A percentile compares a stretch with the other conserved stretches of the same genome.
These are phyloP conservation scores for Salix exigua DNA, from an alignment of 345 rosid species.

Conservation along the genomic window DNA sequence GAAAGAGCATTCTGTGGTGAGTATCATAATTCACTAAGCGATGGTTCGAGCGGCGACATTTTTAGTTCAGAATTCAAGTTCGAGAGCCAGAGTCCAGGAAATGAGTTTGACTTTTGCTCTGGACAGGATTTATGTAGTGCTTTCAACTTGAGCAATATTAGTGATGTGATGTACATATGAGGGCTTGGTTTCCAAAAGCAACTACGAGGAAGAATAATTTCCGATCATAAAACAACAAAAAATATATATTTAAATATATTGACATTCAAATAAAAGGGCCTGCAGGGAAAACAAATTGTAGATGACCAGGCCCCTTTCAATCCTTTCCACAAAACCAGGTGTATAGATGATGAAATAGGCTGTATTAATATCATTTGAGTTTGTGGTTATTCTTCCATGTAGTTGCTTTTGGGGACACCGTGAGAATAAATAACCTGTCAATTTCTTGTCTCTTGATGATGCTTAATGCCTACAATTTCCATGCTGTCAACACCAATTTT, in stretches of 20 bases:
- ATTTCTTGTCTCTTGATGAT: neutral
- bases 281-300: neutral
- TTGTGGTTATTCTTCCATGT: conserved; percentile 22
- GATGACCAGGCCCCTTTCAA: neutral
- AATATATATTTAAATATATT: neutral
- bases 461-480: neutral
- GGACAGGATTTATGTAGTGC: conserved; percentile 36
- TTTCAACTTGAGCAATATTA: conserved; percentile 31
- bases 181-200: conserved; percentile 1
- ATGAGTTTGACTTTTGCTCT: conserved; percentile 33
- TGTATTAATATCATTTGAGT: neutral
- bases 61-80: conserved; percentile 45
- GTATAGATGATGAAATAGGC: neutral
- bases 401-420: neutral
- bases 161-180: conserved; percentile 45
- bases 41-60: conserved; percentile 35
- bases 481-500: neutral
- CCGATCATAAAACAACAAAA: conserved; percentile 12
- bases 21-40: conserved; percentile 23
- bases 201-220: conserved; percentile 24
- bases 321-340: neutral
- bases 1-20: conserved; percentile 24
- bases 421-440: neutral
- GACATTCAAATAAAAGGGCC: neutral
- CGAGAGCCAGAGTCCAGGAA: conserved; percentile 44